Evolutionary conservation across 2,329 filamentous ascomycete genomes (phyloP).

Genomic region (Xylaria sp.): DNA sequence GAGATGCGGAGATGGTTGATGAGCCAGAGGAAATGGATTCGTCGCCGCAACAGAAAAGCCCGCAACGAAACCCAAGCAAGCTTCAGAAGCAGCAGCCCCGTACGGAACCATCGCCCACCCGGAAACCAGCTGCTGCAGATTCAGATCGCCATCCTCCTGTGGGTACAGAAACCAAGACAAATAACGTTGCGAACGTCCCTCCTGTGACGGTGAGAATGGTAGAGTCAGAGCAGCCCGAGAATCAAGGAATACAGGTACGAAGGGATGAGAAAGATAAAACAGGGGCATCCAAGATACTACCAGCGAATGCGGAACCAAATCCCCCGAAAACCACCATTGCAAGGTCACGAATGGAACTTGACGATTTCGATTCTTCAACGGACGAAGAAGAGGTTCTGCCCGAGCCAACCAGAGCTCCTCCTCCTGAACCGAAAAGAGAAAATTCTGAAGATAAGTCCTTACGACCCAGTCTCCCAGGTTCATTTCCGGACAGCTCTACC

Average conservation of each 20-base stretch:
- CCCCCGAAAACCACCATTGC: slow-evolving; percentile 68
- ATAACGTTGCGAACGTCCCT: slow-evolving; percentile 66
- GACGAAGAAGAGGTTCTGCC: slow-evolving; percentile 56
- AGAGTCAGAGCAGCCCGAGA: slow-evolving; percentile 61
- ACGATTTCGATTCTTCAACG: slow-evolving; percentile 74
- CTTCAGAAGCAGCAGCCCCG: slow-evolving; percentile 74
- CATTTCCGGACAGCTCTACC: slow-evolving; percentile 56
- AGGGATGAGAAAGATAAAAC: slow-evolving; percentile 55
- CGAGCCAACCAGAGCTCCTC: slow-evolving; percentile 43
- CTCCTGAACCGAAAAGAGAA: slow-evolving; percentile 45
- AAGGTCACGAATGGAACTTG: slow-evolving; percentile 72
- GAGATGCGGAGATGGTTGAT: slow-evolving; percentile 56
- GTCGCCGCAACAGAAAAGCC: slow-evolving; percentile 61
- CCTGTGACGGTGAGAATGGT: slow-evolving; percentile 67
- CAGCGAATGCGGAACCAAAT: slow-evolving; percentile 59
- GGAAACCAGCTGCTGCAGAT: slow-evolving; percentile 52
- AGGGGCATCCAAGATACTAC: slow-evolving; percentile 56
- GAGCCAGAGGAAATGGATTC: slow-evolving; percentile 59
- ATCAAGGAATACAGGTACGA: slow-evolving; percentile 49
- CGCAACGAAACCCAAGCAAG: slow-evolving; percentile 71
- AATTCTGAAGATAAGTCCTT: slow-evolving; percentile 42
- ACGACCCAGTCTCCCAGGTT: slow-evolving; percentile 53
- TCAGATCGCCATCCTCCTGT: slow-evolving; percentile 51
- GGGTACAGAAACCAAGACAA: slow-evolving; percentile 52
- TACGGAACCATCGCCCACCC: slow-evolving; percentile 58